A percentile compares a stretch with the other conserved stretches of the same genome.
phyloP scores from a whole-genome alignment of 192 early-diverging fungal species.

The Entomortierella beljakovae region DNA sequence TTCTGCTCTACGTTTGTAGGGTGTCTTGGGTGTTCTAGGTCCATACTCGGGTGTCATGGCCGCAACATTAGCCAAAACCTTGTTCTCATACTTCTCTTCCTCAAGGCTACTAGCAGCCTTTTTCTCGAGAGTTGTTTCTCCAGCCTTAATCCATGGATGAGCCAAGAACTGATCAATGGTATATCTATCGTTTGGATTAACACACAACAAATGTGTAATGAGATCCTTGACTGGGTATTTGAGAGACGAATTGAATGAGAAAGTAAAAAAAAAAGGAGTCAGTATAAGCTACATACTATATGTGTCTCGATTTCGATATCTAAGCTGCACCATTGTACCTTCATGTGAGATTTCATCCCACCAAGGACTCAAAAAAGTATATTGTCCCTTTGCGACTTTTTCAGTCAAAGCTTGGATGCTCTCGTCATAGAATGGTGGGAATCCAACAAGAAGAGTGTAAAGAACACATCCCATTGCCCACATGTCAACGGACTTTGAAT shows the following conservation, averaged over 20 bases:
- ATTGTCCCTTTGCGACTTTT: slow-evolving; percentile 89
- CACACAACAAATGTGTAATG: slow-evolving; percentile 72
- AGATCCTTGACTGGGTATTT: slow-evolving; percentile 81
- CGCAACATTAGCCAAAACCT: slow-evolving; percentile 21
- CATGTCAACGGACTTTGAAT: slow-evolving; percentile 87
- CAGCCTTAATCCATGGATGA: slow-evolving; percentile 80
- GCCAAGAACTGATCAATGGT: slow-evolving; percentile 84
- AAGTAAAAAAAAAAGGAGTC: neutral
- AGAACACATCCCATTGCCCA: slow-evolving; percentile 91
- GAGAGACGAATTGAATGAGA: neutral
- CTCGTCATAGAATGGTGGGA: slow-evolving; percentile 88
- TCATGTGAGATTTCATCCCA: slow-evolving; percentile 88
- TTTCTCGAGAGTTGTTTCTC: slow-evolving; percentile 15
- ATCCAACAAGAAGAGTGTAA: slow-evolving; percentile 84
- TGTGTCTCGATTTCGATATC: neutral
- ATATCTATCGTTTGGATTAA: slow-evolving; percentile 77
- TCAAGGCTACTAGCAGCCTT: neutral
- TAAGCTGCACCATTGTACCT: slow-evolving; percentile 52
- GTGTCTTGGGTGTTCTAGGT: slow-evolving; percentile 38
- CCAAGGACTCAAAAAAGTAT: slow-evolving; percentile 88
- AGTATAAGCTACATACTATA: neutral
- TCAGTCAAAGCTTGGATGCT: slow-evolving; percentile 80
- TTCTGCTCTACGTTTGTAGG: slow-evolving; percentile 57
- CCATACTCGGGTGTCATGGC: slow-evolving; percentile 19
- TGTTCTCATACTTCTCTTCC: slow-evolving; percentile 32